Evolutionary conservation across 257 asterid species (phyloP), one percentile per base, ranked within the genome.

Genomic region (Leptodermis oblonga): DNA sequence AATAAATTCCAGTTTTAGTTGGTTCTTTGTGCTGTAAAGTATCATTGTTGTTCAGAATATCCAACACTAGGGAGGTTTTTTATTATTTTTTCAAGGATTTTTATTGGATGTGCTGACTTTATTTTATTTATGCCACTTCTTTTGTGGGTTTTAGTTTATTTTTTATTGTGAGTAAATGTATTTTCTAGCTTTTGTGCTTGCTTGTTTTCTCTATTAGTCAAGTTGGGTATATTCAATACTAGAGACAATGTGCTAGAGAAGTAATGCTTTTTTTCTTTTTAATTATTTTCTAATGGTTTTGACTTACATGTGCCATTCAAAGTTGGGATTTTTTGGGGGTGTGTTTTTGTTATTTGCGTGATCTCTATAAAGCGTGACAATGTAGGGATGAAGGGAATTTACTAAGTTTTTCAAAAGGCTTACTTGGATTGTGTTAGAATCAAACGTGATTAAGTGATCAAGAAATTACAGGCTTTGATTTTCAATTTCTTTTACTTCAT

Each of bases 51-150:
- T n/a, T n/a, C n/a, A n/a, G n/a, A n/a, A n/a, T n/a, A n/a, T n/a
- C n/a, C n/a, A n/a, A n/a, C n/a, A n/a, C 96, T 0, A 80, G 98
- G 67, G 89, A 92, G 97, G 97, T 92, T 61, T 37, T 54, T 25
- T 42, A n/a, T 46, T 63, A 28, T 60, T 7, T 3, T 33, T 60
- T 18, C 18, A n/a, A 30, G 33, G 8, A 22, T 41, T 28, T 0
- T 55, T 12, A 30, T 39, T 20, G 36, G 13, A 31, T 54, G 26
- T 52, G 36, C 5, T 45, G 9, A n/a, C 20, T 18, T 14, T 33
- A 2, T 12, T 67, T 67, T 6, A 11, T 43, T 65, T 10, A n/a
- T 28, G 71, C 39, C 17, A 43, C 20, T 42, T 43, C 22, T 26
- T 52, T 72, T 34, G 4, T 28, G 36, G 49, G n/a, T 45, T 59